phyloP scores from a whole-genome alignment of 1,284 basidiomycete species.

The Sanghuangporus sanghuang region DNA sequence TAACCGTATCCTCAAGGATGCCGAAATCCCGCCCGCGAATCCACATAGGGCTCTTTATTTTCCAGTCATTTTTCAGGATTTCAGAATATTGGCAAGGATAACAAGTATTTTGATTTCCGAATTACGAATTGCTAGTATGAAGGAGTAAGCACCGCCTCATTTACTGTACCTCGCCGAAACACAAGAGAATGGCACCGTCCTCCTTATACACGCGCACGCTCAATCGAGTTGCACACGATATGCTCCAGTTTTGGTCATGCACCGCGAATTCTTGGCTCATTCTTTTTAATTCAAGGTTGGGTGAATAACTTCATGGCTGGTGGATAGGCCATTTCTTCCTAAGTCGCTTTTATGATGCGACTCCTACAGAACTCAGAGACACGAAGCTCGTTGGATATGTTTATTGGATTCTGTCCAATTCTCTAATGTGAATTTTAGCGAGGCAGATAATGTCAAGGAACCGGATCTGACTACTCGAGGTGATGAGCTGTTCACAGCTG shows the following conservation, averaged over 20 bases:
- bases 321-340: slow-evolving; percentile 41
- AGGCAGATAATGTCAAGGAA: slow-evolving; percentile 12
- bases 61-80: neutral
- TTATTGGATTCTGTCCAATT: neutral
- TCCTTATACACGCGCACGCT: neutral
- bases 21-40: neutral
- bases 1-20: neutral
- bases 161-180: neutral
- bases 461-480: slow-evolving; percentile 8
- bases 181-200: neutral
- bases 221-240: neutral
- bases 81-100: neutral
- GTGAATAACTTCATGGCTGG: neutral
- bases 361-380: slow-evolving; percentile 37
- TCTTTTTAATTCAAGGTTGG: neutral
- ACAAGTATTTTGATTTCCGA: neutral
- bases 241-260: neutral
- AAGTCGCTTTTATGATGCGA: slow-evolving; percentile 37
- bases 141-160: neutral
- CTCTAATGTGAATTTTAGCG: slow-evolving; percentile 1
- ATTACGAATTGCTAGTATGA: neutral
- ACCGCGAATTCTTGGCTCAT: neutral
- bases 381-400: slow-evolving; percentile 32
- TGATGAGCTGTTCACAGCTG: slow-evolving; percentile 10
- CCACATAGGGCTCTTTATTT: neutral